Base-by-base conservation (phyloP, 106 monocot species). In the Posidonia australis region DNA sequence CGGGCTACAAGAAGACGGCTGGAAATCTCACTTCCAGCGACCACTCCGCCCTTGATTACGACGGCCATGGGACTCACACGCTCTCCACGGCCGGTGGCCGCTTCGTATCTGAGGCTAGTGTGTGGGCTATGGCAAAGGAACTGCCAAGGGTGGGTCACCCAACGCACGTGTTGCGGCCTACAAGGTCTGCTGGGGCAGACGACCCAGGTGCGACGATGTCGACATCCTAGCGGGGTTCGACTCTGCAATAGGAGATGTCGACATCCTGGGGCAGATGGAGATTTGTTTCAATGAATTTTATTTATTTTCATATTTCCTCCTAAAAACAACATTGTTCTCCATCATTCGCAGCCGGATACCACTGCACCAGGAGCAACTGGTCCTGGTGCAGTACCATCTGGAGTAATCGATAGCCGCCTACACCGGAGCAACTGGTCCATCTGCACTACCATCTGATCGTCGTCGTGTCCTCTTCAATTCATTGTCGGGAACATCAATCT, bases 51-150 rank as follows among this genome's bases (percentile, higher is more conserved):
- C 68, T 71, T 0, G 86, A 86, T 72, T 52, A 19, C 44, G 75
- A 80, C 23, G 87, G 87, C 44, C 87, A 87, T n/a, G 87, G 87
- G 32, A 87, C 80, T 19, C 87, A 87, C 87, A 87, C 87, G 17
- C 80, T 83, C 72, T 83, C 87, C 43, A 87, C 83, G 0, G 83
- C 87, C 52, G 87, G 62, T 10, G 87, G 87, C 24, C 10, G 70
- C 12, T 72, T 77, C 67, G 87, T 80, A 10, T 69, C 77, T 3
- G 64, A 57, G 16, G 82, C 77, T 51, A 83, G 44, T 48, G 14
- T 78, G 63, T 80, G 62, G 82, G 82, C 36, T 62, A 66, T 48
- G 87, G 70, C 53, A 80, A 73, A 48, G 87, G 87, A 24, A 83
- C 80, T 1, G 87, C 87, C 26, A 80, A 72, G 56, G 83, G 87